These are phyloP conservation scores for Trichomonascus vanleenenianus DNA, from an alignment of 805 yeast genomes.

Conservation along the genomic window DNA sequence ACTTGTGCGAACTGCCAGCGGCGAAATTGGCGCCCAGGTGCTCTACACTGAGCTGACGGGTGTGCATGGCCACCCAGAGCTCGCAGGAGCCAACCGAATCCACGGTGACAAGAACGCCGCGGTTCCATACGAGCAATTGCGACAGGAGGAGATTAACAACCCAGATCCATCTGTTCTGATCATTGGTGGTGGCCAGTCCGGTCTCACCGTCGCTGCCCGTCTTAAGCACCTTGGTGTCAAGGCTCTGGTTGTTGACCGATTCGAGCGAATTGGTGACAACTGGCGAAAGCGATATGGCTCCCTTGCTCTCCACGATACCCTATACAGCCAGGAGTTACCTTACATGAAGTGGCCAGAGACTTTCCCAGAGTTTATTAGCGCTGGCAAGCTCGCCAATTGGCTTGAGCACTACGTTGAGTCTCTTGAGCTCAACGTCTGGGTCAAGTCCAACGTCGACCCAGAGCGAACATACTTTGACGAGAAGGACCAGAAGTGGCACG, in stretches of 20 bases:
- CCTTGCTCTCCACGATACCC: constrained; percentile 40
- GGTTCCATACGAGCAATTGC: constrained; percentile 1
- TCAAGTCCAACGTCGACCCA: constrained; percentile 25
- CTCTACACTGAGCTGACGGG: constrained; percentile 14
- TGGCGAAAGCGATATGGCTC: constrained; percentile 42
- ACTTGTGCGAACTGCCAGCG: constrained; percentile 7
- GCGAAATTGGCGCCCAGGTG: constrained; percentile 10
- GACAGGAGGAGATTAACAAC: constrained; percentile 7
- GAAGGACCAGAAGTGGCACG: constrained; percentile 30
- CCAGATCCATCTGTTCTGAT: constrained; percentile 35
- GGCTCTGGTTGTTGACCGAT: constrained; percentile 34
- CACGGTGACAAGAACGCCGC: constrained; percentile 8
- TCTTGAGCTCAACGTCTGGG: constrained; percentile 36
- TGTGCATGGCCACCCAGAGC: constrained; percentile 11
- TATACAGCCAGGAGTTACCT: constrained; percentile 36
- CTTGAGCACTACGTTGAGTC: constrained; percentile 35
- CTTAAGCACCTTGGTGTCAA: constrained; percentile 36
- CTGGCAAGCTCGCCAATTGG: constrained; percentile 39
- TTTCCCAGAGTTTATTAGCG: constrained; percentile 39
- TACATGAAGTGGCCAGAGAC: constrained; percentile 35
- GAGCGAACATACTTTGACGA: constrained; percentile 27
- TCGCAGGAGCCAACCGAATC: constrained; percentile 8
- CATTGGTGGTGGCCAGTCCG: constrained; percentile 43
- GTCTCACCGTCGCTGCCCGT: constrained; percentile 37
- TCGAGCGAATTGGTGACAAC: constrained; percentile 36